Conservation (phyloP, 2,329 filamentous ascomycete species). For the Neoarthrinium moseri region DNA sequence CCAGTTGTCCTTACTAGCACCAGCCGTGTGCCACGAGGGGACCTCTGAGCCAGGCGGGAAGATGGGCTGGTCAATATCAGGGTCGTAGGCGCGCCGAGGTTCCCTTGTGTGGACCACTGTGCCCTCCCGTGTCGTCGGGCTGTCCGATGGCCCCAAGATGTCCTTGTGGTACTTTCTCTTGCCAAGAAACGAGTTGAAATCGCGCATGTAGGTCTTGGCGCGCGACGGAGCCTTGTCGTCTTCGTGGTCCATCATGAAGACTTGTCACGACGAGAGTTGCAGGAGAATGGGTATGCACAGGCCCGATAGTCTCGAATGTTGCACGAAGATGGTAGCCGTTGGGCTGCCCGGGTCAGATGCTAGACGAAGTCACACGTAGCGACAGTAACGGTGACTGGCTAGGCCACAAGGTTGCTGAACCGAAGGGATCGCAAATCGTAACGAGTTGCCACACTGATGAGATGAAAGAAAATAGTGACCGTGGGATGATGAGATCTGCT, state of each 20-base stretch:
- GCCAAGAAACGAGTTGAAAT: conserved; percentile 10
- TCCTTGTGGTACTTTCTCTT: conserved; percentile 12
- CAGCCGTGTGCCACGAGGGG: not conserved
- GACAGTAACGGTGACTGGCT: no score
- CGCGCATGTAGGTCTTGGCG: conserved; percentile 11
- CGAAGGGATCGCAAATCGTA: no score
- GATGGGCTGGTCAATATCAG: not conserved
- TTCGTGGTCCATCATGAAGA: no score
- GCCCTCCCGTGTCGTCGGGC: not conserved
- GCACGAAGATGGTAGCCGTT: no score
- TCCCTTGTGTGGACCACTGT: not conserved
- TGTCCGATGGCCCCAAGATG: not conserved
- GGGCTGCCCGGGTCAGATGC: no score
- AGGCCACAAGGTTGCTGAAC: no score
- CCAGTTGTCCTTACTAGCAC: conserved; percentile 7
- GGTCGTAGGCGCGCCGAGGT: not conserved
- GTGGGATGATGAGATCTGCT: not conserved
- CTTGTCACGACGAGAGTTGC: no score
- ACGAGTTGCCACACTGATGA: not conserved
- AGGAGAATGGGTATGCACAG: not conserved
- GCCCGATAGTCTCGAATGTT: no score
- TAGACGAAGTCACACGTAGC: no score
- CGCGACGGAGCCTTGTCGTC: no score
- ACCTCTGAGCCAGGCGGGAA: not conserved
- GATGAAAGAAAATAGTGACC: no score